A percentile compares a stretch with the other conserved stretches of the same genome.
Conservation (phyloP, 2,329 filamentous ascomycete species). For the Fusarium odoratissimum region DNA sequence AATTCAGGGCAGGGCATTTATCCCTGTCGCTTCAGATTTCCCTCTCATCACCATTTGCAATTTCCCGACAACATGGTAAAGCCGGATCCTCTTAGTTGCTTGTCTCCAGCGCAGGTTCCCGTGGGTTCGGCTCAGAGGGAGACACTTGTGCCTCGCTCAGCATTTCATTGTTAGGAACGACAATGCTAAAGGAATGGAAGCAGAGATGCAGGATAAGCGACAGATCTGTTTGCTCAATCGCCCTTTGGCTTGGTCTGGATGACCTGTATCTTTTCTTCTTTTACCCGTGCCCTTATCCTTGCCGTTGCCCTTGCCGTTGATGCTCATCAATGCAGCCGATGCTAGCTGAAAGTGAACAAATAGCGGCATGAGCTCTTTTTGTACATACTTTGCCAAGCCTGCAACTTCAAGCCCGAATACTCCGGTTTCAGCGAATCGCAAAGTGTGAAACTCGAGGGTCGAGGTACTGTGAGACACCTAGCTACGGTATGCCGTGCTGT, state of each 20-base stretch:
- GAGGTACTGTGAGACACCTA: constrained; percentile 11
- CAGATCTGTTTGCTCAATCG: background rate
- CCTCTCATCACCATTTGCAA: constrained; percentile 7
- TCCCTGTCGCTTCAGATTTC: constrained; percentile 3
- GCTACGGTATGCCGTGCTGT: constrained; percentile 1
- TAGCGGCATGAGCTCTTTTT: constrained; percentile 1
- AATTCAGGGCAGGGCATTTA: background rate
- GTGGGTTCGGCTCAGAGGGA: constrained; percentile 6
- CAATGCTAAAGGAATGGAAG: background rate
- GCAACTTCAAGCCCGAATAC: constrained; percentile 6
- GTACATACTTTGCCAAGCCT: constrained; percentile 17
- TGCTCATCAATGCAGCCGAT: background rate
- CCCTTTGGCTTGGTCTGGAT: background rate
- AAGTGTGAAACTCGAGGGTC: constrained; percentile 8
- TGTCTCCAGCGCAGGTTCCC: background rate
- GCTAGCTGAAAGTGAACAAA: background rate
- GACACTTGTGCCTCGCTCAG: background rate
- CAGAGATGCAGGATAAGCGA: background rate
- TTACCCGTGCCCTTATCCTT: background rate
- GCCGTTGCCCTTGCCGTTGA: background rate
- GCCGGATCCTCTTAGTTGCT: background rate
- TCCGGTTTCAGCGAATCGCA: constrained; percentile 16
- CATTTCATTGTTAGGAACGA: background rate
- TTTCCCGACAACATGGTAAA: constrained; percentile 22
- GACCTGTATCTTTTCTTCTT: constrained; percentile 12